A percentile compares a stretch with the other conserved stretches of the same genome.
Evolutionary conservation across 768 basidiomycete species (phyloP).

Genomic region (Agrocybe pediades): DNA sequence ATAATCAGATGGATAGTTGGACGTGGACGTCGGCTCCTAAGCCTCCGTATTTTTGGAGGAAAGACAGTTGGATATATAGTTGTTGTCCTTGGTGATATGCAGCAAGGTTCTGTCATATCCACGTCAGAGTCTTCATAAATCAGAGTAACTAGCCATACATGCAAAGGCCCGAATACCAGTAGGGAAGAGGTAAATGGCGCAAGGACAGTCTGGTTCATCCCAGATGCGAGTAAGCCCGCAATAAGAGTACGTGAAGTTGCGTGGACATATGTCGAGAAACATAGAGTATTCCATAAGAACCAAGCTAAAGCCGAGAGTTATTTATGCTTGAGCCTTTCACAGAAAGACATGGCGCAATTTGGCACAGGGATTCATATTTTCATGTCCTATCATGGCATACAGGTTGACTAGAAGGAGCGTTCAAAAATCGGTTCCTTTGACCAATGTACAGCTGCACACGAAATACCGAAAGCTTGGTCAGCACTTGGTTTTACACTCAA

Average conservation of each 20-base stretch:
- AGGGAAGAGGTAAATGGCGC: conserved; percentile 11
- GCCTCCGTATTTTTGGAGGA: background rate
- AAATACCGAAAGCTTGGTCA: too few relatives aligned
- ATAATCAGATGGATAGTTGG: background rate
- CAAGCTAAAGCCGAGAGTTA: background rate
- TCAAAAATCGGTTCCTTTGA: too few relatives aligned
- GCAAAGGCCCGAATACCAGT: background rate
- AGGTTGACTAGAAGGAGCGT: too few relatives aligned
- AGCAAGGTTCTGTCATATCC: background rate
- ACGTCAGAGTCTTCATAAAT: background rate
- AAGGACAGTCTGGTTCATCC: background rate
- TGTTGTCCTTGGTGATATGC: background rate
- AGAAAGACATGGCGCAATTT: too few relatives aligned
- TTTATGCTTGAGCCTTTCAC: background rate
- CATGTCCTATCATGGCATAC: too few relatives aligned
- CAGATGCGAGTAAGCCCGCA: background rate
- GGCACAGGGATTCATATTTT: too few relatives aligned
- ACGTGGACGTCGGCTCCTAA: background rate
- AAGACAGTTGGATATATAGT: background rate
- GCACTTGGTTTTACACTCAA: too few relatives aligned
- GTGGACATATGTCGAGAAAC: background rate
- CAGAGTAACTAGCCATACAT: background rate
- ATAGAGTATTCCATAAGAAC: background rate
- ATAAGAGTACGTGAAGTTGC: background rate
- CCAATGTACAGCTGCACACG: too few relatives aligned